These are phyloP conservation scores for Astrothelium macrocarpum DNA, from an alignment of 495 filamentous ascomycete genomes.

Conservation along the genomic window DNA sequence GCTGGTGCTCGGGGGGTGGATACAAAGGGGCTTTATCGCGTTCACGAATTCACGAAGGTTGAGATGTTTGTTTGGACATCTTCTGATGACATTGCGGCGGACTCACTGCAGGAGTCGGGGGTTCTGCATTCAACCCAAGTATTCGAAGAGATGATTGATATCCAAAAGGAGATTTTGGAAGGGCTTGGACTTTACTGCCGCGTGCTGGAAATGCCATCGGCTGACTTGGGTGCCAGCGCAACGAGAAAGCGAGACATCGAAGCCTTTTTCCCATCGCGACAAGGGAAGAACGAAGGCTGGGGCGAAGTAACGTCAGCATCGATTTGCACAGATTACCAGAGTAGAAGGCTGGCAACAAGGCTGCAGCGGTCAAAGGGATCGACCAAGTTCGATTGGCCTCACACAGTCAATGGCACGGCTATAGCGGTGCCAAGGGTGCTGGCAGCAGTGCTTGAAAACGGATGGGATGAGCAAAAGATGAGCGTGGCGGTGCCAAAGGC, in stretches of 20 bases:
- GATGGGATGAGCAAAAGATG: constrained; percentile 61
- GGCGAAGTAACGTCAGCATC: constrained; percentile 88
- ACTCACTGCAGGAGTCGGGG: background rate
- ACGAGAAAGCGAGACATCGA: constrained; percentile 85
- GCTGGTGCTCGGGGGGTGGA: constrained; percentile 81
- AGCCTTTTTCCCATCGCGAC: constrained; percentile 80
- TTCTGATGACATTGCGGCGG: constrained; percentile 28
- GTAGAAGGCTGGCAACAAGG: constrained; percentile 65
- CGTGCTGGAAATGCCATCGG: constrained; percentile 81
- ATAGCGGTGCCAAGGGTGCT: constrained; percentile 83
- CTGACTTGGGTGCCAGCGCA: constrained; percentile 82
- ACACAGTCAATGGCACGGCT: constrained; percentile 90
- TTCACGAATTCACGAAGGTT: constrained; percentile 99
- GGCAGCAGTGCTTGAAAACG: constrained; percentile 86
- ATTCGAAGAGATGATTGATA: constrained; percentile 72
- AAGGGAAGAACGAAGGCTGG: constrained; percentile 66
- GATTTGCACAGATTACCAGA: constrained; percentile 93
- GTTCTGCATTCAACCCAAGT: constrained; percentile 27
- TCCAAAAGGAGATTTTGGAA: constrained; percentile 74
- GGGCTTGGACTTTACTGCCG: constrained; percentile 74
- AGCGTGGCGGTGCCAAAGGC: constrained; percentile 61
- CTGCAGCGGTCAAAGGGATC: constrained; percentile 38
- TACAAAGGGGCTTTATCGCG: constrained; percentile 89
- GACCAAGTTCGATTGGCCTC: constrained; percentile 41
- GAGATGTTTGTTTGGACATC: constrained; percentile 87